Evolutionary conservation across 805 yeast species (phyloP), one percentile per base, ranked within the genome.

Genomic region (Saccharomycopsis fermentans): DNA sequence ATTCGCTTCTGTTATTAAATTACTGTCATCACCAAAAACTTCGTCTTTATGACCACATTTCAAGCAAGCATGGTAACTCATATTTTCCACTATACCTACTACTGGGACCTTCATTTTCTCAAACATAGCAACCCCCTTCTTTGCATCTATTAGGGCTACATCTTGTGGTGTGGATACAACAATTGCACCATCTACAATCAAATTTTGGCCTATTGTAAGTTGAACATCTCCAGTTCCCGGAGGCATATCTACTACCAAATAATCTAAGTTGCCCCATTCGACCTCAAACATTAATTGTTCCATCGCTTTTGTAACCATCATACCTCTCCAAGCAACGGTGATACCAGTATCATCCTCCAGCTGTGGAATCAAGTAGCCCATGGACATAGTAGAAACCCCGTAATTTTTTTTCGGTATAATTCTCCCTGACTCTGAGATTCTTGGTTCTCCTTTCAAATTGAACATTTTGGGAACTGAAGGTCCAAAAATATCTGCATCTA

Each of bases 191-290:
- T 83, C 86, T 0, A 89, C 80, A 52, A 78, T 77, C n/a, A 86
- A 68, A 65, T 83, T 86, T 69, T 89, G 96, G 29, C 90, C 83
- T n/a, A 89, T 75, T 0, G 95, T 86, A 57, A 89, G 74, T 66
- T 89, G 96, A 0, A 87, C 84, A 67, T 89, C 96, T 19, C 96
- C 96, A 0, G 96, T 89, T 2, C 96, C 96, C 0, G 96, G 96
- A 0, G 96, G 96, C 87, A 89, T 79, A 65, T 89, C 96, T 11
- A 89, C 73, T 1, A 89, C 84, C 54, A 89, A 72, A 24, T 82
- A 77, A 67, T 89, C 96, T 51, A 88, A 67, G 4, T 69, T 67
- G 29, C 75, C 73, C 96, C 96, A 89, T 52, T 82, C 79, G 1
- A 89, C 95, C 57, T 89, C 95, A 65, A 85, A 89, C 9, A 89